Base-by-base conservation (phyloP, 75 land plant species). In the Ceratopteris richardii region DNA sequence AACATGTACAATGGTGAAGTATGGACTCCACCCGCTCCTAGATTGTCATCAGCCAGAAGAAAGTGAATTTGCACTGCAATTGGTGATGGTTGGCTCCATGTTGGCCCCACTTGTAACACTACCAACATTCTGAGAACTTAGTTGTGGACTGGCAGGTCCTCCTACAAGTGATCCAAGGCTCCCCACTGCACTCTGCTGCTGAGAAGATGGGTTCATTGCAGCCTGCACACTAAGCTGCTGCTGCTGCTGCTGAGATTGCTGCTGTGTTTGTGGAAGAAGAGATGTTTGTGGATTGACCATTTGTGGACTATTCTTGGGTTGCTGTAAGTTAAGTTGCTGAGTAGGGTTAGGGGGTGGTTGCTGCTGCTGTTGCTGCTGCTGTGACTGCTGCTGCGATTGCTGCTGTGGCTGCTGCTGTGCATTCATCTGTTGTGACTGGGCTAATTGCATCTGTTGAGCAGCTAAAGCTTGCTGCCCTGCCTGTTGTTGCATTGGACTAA, bases 81-180 rank as follows among this genome's bases (percentile, higher is more conserved):
- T 54, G 3, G 58, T 51, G 47, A 28, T 39, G 29, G 56, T 40
- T 43, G 42, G 11, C 54, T 83, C 96, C 82, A 83, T 76, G 0
- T 86, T 72, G 18, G 82, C 76, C 53, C 85, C 86, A 29, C 42
- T 59, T 7, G 84, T 51, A 44, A 90, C 78, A 53, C 85, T 91
- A 14, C 89, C 86, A 50, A 82, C 69, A 16, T 80, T 85, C 63
- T 84, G 97, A 1, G 93, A 82, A 61, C 85, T 84, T 54, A 78
- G 68, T 61, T 79, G 84, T 20, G 92, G 92, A 57, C 92, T 87
- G 33, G 82, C 74, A 29, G 87, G 87, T 29, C 80, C 67, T 29
- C 62, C 77, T 47, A 74, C 77, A 1, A 74, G 31, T 43, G 82
- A 70, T 40, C 77, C 85, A 28, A 72, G 61, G 56, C 74, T 76